Base-by-base conservation (phyloP, 2,329 filamentous ascomycete genomes). In the Chlorencoelia australis region DNA sequence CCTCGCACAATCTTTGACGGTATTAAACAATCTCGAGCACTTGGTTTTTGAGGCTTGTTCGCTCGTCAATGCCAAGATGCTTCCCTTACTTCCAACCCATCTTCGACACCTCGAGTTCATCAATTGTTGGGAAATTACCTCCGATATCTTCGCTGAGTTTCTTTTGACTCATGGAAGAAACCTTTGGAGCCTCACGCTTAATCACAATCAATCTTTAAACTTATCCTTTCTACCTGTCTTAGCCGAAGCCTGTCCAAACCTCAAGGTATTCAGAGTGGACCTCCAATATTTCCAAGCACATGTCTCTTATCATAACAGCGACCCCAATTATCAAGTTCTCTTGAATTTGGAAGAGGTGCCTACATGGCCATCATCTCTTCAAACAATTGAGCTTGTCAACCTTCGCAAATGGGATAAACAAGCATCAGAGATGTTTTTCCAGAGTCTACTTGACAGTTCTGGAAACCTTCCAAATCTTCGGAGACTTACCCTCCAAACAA, bases 181-280 rank as follows among this genome's bases (percentile, higher is more conserved):
- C n/a, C 63, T 96, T 15, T 69, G 71, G 35, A 71, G 72, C 24
- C 66, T 96, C 6, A 71, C 68, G 1, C 64, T 95, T 4, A 73
- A 80, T 35, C 82, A 94, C 59, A 94, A 94, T 50, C 78, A 84
- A 43, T 76, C 79, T 2, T 65, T 95, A 25, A 81, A 78, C 49
- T 61, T 95, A 26, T 74, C 70, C 0, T 95, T 94, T 50, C 65
- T 91, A 5, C 70, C 75, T 0, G 59, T 69, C 17, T 60, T 96
- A 30, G 75, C 72, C 13, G 57, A 62, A 4, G 68, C 71, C 2
- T 94, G 87, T 52, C 84, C 85, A 0, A 66, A 68, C 3, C 66
- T 96, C 5, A 67, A 79, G 50, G 68, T 73, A 16, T 65, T 96
- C 25, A 73, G 71, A 32, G 79, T 94, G 68, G 84, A 94, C 48